Evolutionary conservation across 768 basidiomycete genomes (phyloP).

Genomic region (Kwoniella sp.): DNA sequence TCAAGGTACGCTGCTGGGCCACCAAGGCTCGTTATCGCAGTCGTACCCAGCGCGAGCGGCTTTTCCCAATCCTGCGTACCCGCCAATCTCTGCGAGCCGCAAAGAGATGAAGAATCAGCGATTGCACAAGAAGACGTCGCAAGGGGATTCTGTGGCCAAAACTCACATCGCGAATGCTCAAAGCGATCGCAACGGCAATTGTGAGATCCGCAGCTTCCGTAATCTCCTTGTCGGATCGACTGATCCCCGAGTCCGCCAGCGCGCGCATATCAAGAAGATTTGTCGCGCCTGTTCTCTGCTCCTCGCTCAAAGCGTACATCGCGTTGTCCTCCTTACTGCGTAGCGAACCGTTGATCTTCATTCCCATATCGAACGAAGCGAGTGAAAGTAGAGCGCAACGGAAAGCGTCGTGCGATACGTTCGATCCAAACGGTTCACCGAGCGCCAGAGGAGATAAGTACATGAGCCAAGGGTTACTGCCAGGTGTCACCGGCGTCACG

Average conservation of each 20-base stretch:
- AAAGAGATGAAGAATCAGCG: no score
- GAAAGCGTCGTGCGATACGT: conserved; percentile 56
- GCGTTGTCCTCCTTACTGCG: conserved; percentile 16
- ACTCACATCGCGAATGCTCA: conserved; percentile 39
- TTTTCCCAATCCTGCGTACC: conserved; percentile 29
- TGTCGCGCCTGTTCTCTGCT: conserved; percentile 18
- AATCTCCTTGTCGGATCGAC: conserved; percentile 1
- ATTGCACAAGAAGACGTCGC: not conserved
- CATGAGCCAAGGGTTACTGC: conserved; percentile 30
- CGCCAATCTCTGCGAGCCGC: conserved; percentile 19
- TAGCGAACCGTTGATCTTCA: conserved; percentile 12
- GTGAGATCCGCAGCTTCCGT: conserved; percentile 23
- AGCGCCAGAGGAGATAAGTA: conserved; percentile 28
- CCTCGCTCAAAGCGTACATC: conserved; percentile 25
- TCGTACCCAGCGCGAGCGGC: conserved; percentile 19
- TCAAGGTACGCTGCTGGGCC: conserved; percentile 28
- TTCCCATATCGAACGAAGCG: conserved; percentile 33
- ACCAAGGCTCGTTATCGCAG: conserved; percentile 15
- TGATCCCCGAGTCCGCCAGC: no score
- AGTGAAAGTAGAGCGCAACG: conserved; percentile 29
- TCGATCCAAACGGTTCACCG: conserved; percentile 55
- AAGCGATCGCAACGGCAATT: conserved; percentile 19
- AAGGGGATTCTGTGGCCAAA: no score
- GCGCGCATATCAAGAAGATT: conserved; percentile 15
- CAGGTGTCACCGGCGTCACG: conserved; percentile 17